Conservation (phyloP, 2,329 filamentous ascomycete genomes). For the Penicillium griseofulvum region DNA sequence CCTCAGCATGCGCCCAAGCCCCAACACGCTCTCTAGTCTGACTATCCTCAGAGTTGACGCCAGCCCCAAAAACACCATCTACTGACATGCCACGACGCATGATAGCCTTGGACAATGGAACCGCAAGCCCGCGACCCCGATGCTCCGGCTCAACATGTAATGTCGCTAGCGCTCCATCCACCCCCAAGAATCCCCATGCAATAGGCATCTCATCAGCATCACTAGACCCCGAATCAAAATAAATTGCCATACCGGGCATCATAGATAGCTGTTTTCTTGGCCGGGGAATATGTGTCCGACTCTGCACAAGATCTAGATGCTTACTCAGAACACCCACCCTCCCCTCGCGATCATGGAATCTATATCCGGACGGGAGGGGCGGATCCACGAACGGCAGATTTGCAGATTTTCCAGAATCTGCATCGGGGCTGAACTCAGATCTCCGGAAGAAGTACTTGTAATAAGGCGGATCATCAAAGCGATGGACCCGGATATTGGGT, state of each 20-base stretch:
- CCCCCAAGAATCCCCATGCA: conserved; percentile 42
- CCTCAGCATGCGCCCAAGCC: conserved; percentile 41
- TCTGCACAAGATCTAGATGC: conserved; percentile 39
- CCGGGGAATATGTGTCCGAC: conserved; percentile 41
- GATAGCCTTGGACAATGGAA: conserved; percentile 31
- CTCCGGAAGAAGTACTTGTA: conserved; percentile 39
- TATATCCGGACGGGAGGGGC: conserved; percentile 32
- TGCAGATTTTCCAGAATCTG: not conserved
- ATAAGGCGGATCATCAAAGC: conserved; percentile 32
- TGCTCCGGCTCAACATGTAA: conserved; percentile 45
- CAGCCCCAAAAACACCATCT: conserved; percentile 21
- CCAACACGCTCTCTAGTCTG: conserved; percentile 11
- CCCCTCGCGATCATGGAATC: conserved; percentile 29
- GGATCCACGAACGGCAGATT: not conserved
- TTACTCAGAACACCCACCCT: conserved; percentile 25
- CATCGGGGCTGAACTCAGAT: conserved; percentile 10
- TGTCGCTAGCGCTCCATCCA: conserved; percentile 39
- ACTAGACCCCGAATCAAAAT: conserved; percentile 17
- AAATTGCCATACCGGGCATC: conserved; percentile 38
- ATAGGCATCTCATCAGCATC: conserved; percentile 30
- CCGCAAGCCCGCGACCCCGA: conserved; percentile 39
- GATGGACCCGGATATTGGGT: conserved; percentile 27
- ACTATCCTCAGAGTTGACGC: conserved; percentile 4
- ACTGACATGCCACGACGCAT: conserved; percentile 31
- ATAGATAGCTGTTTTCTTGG: conserved; percentile 31